phyloP scores from a whole-genome alignment of 495 filamentous ascomycete genomes.

The Annulohypoxylon nitens region DNA sequence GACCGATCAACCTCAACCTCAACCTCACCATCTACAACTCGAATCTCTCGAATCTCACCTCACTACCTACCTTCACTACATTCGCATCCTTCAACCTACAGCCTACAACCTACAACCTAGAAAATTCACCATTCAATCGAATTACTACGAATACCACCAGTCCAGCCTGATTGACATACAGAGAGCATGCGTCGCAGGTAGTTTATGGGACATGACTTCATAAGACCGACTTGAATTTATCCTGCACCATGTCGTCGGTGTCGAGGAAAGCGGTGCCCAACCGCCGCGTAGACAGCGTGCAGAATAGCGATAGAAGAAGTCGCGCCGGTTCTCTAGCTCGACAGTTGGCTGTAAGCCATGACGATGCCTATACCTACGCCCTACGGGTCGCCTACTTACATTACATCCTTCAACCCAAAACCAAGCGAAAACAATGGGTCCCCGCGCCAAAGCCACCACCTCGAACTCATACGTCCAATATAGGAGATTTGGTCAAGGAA shows the following conservation, averaged over 20 bases:
- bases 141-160: slow-evolving; percentile 15
- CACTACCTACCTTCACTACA: neutral
- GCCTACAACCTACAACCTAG: slow-evolving; percentile 1
- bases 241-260: slow-evolving; percentile 59
- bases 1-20: slow-evolving; percentile 22
- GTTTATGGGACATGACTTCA: slow-evolving; percentile 28
- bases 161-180: slow-evolving; percentile 2
- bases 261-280: slow-evolving; percentile 56
- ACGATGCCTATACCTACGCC: slow-evolving; percentile 90
- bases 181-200: slow-evolving; percentile 35
- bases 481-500: slow-evolving; percentile 75
- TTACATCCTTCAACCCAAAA: slow-evolving; percentile 91
- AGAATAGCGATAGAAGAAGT: slow-evolving; percentile 54
- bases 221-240: slow-evolving; percentile 29
- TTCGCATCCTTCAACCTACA: neutral
- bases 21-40: neutral
- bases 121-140: neutral
- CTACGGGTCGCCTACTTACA: slow-evolving; percentile 92
- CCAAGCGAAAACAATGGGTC: slow-evolving; percentile 87
- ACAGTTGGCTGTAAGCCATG: slow-evolving; percentile 61
- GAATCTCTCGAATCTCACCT: neutral
- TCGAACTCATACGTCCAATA: slow-evolving; percentile 75
- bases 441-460: slow-evolving; percentile 69
- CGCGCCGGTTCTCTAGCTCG: slow-evolving; percentile 56
- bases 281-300: slow-evolving; percentile 61